Conservation (phyloP, 2,329 filamentous ascomycete genomes). For the Immersiporthe knoxdaviesiana region DNA sequence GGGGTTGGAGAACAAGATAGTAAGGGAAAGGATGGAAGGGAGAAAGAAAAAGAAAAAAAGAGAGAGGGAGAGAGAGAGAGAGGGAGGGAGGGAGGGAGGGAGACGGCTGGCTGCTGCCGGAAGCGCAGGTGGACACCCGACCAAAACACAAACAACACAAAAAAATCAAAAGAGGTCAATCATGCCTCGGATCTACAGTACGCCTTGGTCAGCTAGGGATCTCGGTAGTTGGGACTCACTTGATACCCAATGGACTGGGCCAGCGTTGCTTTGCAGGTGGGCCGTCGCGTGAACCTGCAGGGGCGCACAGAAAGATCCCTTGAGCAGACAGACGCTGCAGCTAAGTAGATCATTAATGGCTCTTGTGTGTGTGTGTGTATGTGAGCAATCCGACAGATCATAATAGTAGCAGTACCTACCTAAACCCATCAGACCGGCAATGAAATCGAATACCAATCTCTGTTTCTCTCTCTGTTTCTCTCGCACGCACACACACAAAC, state of each 20-base stretch:
- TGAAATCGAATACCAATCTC: no score
- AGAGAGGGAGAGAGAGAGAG: not conserved
- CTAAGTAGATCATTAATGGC: constrained; percentile 1
- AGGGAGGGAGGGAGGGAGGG: not conserved
- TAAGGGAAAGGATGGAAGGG: no score
- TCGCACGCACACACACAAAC: not conserved
- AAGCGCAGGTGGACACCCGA: constrained; percentile 12
- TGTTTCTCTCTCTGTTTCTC: not conserved
- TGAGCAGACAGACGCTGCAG: constrained; percentile 2
- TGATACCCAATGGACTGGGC: not conserved
- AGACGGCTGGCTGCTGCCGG: constrained; percentile 13
- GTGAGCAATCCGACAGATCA: not conserved
- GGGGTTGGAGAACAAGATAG: no score
- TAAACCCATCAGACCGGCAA: constrained; percentile 1
- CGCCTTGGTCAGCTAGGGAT: not conserved
- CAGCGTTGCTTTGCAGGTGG: not conserved
- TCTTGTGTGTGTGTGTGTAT: not conserved
- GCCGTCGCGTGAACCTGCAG: constrained; percentile 1
- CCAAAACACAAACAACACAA: not conserved
- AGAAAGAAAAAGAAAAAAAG: not conserved
- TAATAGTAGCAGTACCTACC: not conserved
- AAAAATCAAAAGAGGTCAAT: not conserved
- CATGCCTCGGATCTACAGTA: constrained; percentile 19
- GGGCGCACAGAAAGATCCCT: constrained; percentile 11
- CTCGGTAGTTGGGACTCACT: not conserved